Conservation (phyloP, 495 filamentous ascomycete species). For the Tricharina praecox region DNA sequence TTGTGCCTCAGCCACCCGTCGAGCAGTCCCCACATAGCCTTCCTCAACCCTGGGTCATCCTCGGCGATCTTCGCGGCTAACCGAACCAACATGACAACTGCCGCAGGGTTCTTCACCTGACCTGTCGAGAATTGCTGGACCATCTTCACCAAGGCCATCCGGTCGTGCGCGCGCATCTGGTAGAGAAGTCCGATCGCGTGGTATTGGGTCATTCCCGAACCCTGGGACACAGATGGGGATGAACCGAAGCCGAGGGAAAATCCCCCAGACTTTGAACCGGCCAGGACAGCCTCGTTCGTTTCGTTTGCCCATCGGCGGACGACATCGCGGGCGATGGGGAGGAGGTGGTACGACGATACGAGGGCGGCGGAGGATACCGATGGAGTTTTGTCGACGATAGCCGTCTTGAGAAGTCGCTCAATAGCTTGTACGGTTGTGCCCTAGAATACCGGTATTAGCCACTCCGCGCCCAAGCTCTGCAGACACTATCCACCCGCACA, state of each 20-base stretch:
- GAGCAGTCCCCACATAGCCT: slow-evolving; percentile 85
- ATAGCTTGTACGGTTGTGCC: slow-evolving; percentile 95
- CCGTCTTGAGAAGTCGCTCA: slow-evolving; percentile 95
- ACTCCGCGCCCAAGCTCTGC: too few species aligned
- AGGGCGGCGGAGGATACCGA: slow-evolving; percentile 94
- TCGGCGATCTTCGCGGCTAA: slow-evolving; percentile 89
- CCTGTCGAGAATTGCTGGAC: slow-evolving; percentile 91
- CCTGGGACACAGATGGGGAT: slow-evolving; percentile 30
- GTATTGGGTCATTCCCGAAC: slow-evolving; percentile 80
- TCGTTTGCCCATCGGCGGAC: slow-evolving; percentile 97
- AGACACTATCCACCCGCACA: too few species aligned
- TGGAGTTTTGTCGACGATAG: slow-evolving; percentile 97
- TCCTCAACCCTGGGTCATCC: slow-evolving; percentile 73
- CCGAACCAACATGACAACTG: slow-evolving; percentile 77
- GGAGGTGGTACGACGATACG: slow-evolving; percentile 94
- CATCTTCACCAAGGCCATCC: slow-evolving; percentile 99
- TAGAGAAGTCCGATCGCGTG: slow-evolving; percentile 95
- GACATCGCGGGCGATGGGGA: slow-evolving; percentile 86
- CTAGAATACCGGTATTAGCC: slow-evolving; percentile 36
- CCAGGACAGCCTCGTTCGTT: slow-evolving; percentile 89
- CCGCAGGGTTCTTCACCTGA: slow-evolving; percentile 85
- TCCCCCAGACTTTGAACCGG: slow-evolving; percentile 67
- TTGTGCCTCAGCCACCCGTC: slow-evolving; percentile 97
- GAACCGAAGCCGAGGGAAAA: slow-evolving; percentile 80
- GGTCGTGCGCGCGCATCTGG: slow-evolving; percentile 92